These are phyloP conservation scores for Anthracocystis walkeri DNA, from an alignment of 1,284 basidiomycete genomes.

Conservation along the genomic window DNA sequence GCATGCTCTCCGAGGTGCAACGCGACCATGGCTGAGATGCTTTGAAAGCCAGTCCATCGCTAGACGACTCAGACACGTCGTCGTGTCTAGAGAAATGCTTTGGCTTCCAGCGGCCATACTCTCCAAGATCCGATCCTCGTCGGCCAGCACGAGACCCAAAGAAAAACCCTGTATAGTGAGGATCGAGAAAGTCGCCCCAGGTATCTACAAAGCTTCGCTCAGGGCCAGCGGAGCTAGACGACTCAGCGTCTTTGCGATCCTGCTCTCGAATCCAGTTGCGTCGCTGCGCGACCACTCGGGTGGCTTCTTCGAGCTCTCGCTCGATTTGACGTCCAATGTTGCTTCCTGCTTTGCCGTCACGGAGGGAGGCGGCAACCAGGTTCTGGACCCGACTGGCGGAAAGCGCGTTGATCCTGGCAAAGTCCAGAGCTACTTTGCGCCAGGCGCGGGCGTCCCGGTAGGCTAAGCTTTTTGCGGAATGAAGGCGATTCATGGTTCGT, in stretches of 20 bases:
- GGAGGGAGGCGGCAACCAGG: slow-evolving; percentile 27
- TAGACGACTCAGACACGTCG: slow-evolving; percentile 8
- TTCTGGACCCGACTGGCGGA: slow-evolving; percentile 36
- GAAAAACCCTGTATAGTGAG: slow-evolving; percentile 25
- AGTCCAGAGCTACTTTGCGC: slow-evolving; percentile 47
- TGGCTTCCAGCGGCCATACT: slow-evolving; percentile 10
- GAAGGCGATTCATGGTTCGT: slow-evolving; percentile 45
- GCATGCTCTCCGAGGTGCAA: neutral
- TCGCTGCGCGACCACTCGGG: slow-evolving; percentile 29
- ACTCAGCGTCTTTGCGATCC: slow-evolving; percentile 24
- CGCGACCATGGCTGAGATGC: slow-evolving; percentile 12
- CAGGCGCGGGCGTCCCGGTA: slow-evolving; percentile 46
- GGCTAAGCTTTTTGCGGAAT: slow-evolving; percentile 33
- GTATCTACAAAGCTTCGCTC: slow-evolving; percentile 12
- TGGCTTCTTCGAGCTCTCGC: slow-evolving; percentile 42
- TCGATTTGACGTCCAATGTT: slow-evolving; percentile 40
- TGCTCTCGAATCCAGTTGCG: slow-evolving; percentile 35
- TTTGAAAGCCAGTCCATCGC: slow-evolving; percentile 12
- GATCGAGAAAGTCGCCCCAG: slow-evolving; percentile 24
- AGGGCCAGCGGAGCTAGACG: slow-evolving; percentile 3
- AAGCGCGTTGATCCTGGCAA: slow-evolving; percentile 46
- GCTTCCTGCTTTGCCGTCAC: slow-evolving; percentile 27
- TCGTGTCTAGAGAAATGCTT: slow-evolving; percentile 15
- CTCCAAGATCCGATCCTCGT: slow-evolving; percentile 17
- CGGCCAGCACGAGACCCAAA: slow-evolving; percentile 26